A percentile compares a stretch with the other conserved stretches of the same genome.
phyloP scores from a whole-genome alignment of 352 stramenopile genomes.

The Phytophthora podocarpi region DNA sequence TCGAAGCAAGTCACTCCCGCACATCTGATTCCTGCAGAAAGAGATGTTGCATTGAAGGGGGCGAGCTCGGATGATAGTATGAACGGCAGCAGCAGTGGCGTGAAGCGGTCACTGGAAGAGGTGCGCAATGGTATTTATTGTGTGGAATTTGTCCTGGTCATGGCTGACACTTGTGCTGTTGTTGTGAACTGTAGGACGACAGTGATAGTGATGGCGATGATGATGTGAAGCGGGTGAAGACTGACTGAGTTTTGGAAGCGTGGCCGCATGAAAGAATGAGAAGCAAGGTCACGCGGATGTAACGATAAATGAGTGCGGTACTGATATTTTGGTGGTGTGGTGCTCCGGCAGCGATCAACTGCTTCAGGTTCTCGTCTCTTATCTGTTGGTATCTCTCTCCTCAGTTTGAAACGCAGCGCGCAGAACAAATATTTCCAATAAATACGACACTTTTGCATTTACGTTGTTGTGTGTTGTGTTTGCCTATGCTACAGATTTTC shows the following conservation, averaged over 20 bases:
- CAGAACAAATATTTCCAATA: constrained; percentile 20
- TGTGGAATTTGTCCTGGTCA: background rate
- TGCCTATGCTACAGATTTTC: constrained; percentile 5
- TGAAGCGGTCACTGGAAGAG: constrained; percentile 67
- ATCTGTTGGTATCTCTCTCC: constrained; percentile 22
- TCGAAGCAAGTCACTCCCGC: constrained; percentile 79
- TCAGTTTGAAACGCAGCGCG: constrained; percentile 6
- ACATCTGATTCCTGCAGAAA: constrained; percentile 66
- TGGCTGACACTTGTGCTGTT: constrained; percentile 10
- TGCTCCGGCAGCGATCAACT: constrained; percentile 33
- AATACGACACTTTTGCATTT: constrained; percentile 36
- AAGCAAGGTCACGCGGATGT: constrained; percentile 22
- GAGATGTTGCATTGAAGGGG: constrained; percentile 34
- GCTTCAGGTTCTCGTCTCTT: constrained; percentile 29
- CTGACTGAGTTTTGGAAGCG: constrained; percentile 42
- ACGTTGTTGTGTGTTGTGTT: constrained; percentile 13
- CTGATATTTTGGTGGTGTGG: constrained; percentile 37
- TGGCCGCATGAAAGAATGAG: constrained; percentile 24
- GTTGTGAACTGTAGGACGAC: constrained; percentile 46
- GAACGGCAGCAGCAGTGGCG: constrained; percentile 14
- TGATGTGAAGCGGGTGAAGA: constrained; percentile 70
- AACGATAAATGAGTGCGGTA: constrained; percentile 39
- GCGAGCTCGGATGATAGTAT: constrained; percentile 27
- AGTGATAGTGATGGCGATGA: constrained; percentile 73
- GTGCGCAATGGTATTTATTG: constrained; percentile 29